A percentile compares a stretch with the other conserved stretches of the same genome.
phyloP scores from a whole-genome alignment of 768 basidiomycete species.

The Amanita inopinata region DNA sequence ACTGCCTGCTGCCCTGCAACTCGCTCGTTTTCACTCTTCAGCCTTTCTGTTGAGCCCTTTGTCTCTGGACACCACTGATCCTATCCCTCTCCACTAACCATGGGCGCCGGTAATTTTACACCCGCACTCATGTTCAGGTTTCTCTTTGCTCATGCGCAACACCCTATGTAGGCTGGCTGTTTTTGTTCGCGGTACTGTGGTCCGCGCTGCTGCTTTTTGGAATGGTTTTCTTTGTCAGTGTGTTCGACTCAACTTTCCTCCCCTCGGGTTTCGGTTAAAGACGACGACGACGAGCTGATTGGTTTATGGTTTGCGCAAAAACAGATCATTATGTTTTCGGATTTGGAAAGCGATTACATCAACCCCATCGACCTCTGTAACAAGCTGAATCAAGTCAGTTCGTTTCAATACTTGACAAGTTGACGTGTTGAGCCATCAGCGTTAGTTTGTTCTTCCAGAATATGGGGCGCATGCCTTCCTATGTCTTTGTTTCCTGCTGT shows the following conservation, averaged over 20 bases:
- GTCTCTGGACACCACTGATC: neutral
- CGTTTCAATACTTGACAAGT: neutral
- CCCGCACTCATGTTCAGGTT: neutral
- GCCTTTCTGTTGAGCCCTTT: no score
- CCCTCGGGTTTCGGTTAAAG: slow-evolving; percentile 1
- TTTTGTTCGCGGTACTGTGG: slow-evolving; percentile 90
- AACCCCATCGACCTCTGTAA: slow-evolving; percentile 99
- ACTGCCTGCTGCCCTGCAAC: no score
- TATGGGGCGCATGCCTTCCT: slow-evolving; percentile 91
- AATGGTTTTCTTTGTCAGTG: slow-evolving; percentile 95
- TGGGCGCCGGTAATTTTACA: slow-evolving; percentile 10
- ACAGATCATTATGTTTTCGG: slow-evolving; percentile 99
- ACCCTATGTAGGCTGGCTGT: slow-evolving; percentile 70
- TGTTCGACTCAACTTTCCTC: neutral
- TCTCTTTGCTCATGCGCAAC: neutral
- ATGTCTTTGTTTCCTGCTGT: slow-evolving; percentile 76
- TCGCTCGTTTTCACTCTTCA: slow-evolving; percentile 20
- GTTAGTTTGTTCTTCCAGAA: slow-evolving; percentile 69
- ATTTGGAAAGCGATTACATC: slow-evolving; percentile 98
- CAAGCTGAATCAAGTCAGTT: slow-evolving; percentile 90
- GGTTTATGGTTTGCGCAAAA: no score
- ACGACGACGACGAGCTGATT: no score
- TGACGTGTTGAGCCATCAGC: neutral
- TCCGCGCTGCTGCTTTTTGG: slow-evolving; percentile 91
- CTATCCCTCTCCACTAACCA: neutral